A percentile compares a stretch with the other conserved stretches of the same genome.
These are phyloP conservation scores for Populus hybrid DNA, from an alignment of 441 rosid genomes.

Conservation along the genomic window DNA sequence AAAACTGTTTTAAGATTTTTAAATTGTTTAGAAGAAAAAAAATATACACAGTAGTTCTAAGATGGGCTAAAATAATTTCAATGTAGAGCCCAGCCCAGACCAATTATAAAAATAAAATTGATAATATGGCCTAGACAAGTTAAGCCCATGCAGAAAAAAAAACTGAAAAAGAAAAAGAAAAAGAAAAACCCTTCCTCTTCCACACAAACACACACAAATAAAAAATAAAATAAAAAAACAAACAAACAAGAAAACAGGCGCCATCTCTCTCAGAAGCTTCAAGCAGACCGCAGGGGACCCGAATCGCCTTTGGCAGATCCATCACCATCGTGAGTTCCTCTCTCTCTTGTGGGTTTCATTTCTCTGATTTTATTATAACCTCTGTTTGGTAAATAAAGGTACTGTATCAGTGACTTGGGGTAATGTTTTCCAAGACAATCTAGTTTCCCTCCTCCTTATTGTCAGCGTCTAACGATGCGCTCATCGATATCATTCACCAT, in stretches of 20 bases:
- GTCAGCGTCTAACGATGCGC: neutral
- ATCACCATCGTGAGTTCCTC: neutral
- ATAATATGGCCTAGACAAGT: neutral
- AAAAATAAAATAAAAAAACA: neutral
- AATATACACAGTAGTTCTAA: neutral
- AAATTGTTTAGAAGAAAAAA: neutral
- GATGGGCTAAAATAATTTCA: neutral
- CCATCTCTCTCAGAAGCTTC: neutral
- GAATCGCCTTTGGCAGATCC: neutral
- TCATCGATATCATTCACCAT: constrained; percentile 6
- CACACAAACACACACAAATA: neutral
- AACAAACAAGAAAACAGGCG: neutral
- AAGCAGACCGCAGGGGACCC: neutral
- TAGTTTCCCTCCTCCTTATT: neutral
- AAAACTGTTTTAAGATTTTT: neutral
- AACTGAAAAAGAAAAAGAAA: neutral
- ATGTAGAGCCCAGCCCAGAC: neutral
- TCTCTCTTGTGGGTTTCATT: neutral
- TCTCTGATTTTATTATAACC: neutral
- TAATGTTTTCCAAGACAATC: neutral
- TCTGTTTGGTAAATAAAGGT: neutral
- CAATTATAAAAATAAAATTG: neutral
- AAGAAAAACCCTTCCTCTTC: neutral
- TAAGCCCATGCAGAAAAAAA: neutral
- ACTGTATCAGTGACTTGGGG: neutral